phyloP scores from a whole-genome alignment of 2,329 filamentous ascomycete species.

The Claviceps fusiformis region DNA sequence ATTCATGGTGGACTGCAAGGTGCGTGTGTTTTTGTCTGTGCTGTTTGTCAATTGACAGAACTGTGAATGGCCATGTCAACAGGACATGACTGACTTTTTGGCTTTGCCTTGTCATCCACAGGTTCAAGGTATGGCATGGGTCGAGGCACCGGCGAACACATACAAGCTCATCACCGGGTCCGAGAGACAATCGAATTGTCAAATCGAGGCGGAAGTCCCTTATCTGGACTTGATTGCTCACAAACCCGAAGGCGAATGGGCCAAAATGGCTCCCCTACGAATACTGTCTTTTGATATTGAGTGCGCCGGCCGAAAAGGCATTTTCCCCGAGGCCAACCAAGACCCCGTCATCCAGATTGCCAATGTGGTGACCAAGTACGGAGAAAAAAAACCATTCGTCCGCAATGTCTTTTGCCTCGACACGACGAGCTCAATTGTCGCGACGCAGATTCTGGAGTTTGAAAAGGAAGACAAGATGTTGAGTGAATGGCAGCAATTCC shows the following conservation, averaged over 20 bases:
- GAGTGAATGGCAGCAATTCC: constrained; percentile 79
- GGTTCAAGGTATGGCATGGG: constrained; percentile 95
- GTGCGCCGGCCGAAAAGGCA: constrained; percentile 90
- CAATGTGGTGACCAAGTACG: constrained; percentile 86
- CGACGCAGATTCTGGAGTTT: constrained; percentile 82
- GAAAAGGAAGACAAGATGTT: constrained; percentile 77
- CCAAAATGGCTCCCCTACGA: constrained; percentile 89
- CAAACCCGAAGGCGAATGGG: constrained; percentile 83
- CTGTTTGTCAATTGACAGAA: not conserved
- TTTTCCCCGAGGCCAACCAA: constrained; percentile 84
- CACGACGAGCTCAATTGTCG: constrained; percentile 83
- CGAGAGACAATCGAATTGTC: constrained; percentile 77
- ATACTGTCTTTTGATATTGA: constrained; percentile 97
- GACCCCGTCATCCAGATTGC: constrained; percentile 98
- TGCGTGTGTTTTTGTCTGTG: constrained; percentile 21
- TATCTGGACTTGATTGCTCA: constrained; percentile 79
- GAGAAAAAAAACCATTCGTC: constrained; percentile 90
- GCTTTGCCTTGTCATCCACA: constrained; percentile 17
- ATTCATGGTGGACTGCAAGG: constrained; percentile 95
- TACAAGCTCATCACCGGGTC: constrained; percentile 54
- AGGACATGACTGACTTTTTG: constrained; percentile 7
- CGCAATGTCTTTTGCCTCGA: constrained; percentile 94
- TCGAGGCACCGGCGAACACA: constrained; percentile 63
- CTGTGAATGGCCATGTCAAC: not conserved
- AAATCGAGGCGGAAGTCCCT: constrained; percentile 81